These are phyloP conservation scores for Fusarium circinatum DNA, from an alignment of 2,329 filamentous ascomycete genomes.

Conservation along the genomic window DNA sequence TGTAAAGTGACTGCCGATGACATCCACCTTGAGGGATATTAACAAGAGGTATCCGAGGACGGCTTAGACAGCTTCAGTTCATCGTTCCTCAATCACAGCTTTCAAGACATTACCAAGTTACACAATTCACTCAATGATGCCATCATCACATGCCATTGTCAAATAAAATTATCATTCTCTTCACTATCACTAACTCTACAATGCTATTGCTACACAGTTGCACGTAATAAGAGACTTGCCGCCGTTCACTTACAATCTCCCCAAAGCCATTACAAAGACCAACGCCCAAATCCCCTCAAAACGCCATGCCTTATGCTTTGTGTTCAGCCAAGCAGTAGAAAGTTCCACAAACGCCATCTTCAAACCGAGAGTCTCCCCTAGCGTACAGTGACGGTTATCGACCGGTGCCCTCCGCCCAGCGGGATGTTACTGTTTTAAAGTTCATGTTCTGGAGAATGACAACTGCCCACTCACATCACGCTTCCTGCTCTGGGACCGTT, in stretches of 20 bases:
- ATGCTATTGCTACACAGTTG: not conserved
- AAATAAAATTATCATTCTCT: constrained; percentile 14
- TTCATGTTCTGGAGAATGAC: not conserved
- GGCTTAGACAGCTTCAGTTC: not conserved
- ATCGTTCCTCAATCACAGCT: not conserved
- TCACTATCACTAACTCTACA: constrained; percentile 9
- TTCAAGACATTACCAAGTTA: not conserved
- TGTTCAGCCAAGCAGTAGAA: constrained; percentile 29
- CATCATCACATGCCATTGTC: constrained; percentile 7
- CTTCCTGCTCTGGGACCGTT: constrained; percentile 29
- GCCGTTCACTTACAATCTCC: constrained; percentile 19
- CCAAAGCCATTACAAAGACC: constrained; percentile 1
- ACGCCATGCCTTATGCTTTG: constrained; percentile 36
- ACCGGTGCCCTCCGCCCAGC: constrained; percentile 8
- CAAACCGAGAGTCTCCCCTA: constrained; percentile 22
- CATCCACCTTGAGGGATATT: constrained; percentile 1
- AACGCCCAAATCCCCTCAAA: constrained; percentile 17
- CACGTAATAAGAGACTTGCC: constrained; percentile 16
- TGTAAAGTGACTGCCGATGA: constrained; percentile 10
- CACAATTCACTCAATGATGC: constrained; percentile 9
- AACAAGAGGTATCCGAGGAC: not conserved
- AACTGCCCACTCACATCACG: not conserved
- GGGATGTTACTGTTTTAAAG: constrained; percentile 4
- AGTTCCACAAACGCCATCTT: constrained; percentile 38
- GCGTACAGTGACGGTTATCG: not conserved